Evolutionary conservation across 495 filamentous ascomycete species (phyloP).

Genomic region (Pyrenula massariospora): DNA sequence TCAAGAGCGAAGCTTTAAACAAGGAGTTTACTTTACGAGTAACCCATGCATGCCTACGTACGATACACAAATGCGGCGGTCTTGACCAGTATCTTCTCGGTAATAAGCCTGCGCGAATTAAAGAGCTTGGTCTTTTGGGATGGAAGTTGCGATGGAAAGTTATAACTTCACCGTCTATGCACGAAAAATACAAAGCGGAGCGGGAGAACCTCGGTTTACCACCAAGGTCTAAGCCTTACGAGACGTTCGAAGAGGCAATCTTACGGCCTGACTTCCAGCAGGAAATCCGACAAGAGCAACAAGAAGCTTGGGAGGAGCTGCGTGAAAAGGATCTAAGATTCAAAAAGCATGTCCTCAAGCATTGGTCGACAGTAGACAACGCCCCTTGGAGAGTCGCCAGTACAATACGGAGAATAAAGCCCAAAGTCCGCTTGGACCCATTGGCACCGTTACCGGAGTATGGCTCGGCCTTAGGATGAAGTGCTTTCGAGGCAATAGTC

Average conservation of each 20-base stretch:
- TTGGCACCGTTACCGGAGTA: not conserved
- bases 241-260: slow-evolving; percentile 2
- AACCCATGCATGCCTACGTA: slow-evolving; percentile 66
- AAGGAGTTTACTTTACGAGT: slow-evolving; percentile 60
- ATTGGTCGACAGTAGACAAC: not conserved
- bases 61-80: slow-evolving; percentile 77
- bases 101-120: slow-evolving; percentile 57
- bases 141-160: slow-evolving; percentile 81
- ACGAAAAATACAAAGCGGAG: slow-evolving; percentile 44
- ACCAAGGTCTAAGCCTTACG: slow-evolving; percentile 5
- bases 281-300: not conserved
- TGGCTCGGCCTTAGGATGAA: not conserved
- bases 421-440: not conserved
- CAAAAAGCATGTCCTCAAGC: not conserved
- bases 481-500: not conserved
- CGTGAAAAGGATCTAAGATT: not conserved
- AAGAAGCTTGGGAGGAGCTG: not conserved
- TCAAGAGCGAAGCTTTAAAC: slow-evolving; percentile 58
- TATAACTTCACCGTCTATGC: slow-evolving; percentile 59
- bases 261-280: slow-evolving; percentile 2
- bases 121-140: slow-evolving; percentile 74
- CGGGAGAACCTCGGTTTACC: slow-evolving; percentile 37
- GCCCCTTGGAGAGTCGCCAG: not conserved
- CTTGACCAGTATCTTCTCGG: slow-evolving; percentile 84
- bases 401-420: not conserved